phyloP scores from a whole-genome alignment of 768 basidiomycete species.

The Udeniomyces megalosporus region DNA sequence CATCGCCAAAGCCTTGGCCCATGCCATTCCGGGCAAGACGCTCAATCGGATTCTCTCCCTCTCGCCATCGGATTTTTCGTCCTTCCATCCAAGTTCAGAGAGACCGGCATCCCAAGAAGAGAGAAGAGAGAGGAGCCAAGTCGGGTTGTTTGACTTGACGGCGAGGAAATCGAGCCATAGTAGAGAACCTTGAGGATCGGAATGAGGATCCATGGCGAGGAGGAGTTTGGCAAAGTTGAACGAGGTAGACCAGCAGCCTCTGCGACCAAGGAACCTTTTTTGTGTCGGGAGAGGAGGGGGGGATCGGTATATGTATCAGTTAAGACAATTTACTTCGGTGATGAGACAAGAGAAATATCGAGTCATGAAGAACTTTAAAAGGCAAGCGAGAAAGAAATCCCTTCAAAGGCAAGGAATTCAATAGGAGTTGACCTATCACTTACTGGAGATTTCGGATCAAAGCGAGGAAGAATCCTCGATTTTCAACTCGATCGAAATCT shows the following conservation, averaged over 20 bases:
- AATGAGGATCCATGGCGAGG: slow-evolving; percentile 64
- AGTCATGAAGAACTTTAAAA: not conserved
- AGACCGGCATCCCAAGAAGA: slow-evolving; percentile 6
- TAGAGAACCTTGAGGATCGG: slow-evolving; percentile 57
- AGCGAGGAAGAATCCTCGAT: slow-evolving; percentile 80
- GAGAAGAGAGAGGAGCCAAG: slow-evolving; percentile 64
- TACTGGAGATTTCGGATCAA: slow-evolving; percentile 68
- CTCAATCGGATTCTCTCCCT: slow-evolving; percentile 4
- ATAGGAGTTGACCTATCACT: no score
- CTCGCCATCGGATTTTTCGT: slow-evolving; percentile 28
- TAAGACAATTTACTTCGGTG: not conserved
- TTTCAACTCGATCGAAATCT: slow-evolving; percentile 80
- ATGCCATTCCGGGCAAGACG: slow-evolving; percentile 25
- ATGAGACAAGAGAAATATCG: not conserved
- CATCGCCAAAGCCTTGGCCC: slow-evolving; percentile 52
- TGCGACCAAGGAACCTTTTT: slow-evolving; percentile 66
- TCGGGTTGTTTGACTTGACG: slow-evolving; percentile 57
- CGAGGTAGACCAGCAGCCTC: slow-evolving; percentile 74
- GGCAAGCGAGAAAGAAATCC: not conserved
- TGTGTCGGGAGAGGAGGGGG: no score
- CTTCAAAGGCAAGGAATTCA: no score
- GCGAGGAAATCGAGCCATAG: slow-evolving; percentile 67
- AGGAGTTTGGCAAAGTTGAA: slow-evolving; percentile 84
- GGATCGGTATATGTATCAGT: no score
- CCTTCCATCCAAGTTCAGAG: slow-evolving; percentile 27